Conservation (phyloP, 2,329 filamentous ascomycete species). For the Apiospora phragmitis region DNA sequence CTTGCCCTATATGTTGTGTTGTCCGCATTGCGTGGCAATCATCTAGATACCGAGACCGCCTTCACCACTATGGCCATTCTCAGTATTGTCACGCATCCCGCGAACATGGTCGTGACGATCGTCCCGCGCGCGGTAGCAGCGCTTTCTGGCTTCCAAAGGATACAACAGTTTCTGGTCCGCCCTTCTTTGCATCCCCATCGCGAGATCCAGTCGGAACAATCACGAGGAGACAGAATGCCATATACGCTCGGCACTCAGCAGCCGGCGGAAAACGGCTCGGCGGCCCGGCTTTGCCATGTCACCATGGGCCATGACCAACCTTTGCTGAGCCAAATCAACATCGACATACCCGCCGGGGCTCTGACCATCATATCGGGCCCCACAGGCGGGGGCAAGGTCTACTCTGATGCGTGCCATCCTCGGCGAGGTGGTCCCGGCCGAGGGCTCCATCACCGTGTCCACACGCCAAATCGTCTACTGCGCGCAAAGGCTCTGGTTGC, state of each 20-base stretch:
- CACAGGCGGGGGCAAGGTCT: conserved; percentile 29
- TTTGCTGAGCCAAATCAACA: conserved; percentile 24
- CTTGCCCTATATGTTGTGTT: conserved; percentile 36
- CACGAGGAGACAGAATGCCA: not conserved
- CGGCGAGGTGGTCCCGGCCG: conserved; percentile 19
- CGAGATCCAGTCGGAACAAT: not conserved
- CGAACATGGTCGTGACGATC: conserved; percentile 46
- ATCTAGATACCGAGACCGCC: conserved; percentile 36
- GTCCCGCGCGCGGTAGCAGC: conserved; percentile 34
- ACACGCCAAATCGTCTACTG: conserved; percentile 35
- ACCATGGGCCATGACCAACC: conserved; percentile 13
- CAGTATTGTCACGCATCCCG: conserved; percentile 40
- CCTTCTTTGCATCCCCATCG: conserved; percentile 1
- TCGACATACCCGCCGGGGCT: conserved; percentile 23
- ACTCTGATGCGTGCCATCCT: conserved; percentile 23
- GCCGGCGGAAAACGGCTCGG: not conserved
- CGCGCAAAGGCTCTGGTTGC: conserved; percentile 39
- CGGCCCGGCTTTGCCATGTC: not conserved
- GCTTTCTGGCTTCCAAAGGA: conserved; percentile 37
- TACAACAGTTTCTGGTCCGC: conserved; percentile 36
- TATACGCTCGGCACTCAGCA: not conserved
- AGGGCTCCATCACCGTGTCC: conserved; percentile 28
- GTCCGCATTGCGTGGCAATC: conserved; percentile 18
- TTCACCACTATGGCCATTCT: conserved; percentile 43
- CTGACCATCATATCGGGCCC: conserved; percentile 28